Percentiles rank a stretch among this genome's conserved stretches.
Evolutionary conservation across 2,329 filamentous ascomycete species (phyloP).

Genomic region (Basipetospora chlamydospora): DNA sequence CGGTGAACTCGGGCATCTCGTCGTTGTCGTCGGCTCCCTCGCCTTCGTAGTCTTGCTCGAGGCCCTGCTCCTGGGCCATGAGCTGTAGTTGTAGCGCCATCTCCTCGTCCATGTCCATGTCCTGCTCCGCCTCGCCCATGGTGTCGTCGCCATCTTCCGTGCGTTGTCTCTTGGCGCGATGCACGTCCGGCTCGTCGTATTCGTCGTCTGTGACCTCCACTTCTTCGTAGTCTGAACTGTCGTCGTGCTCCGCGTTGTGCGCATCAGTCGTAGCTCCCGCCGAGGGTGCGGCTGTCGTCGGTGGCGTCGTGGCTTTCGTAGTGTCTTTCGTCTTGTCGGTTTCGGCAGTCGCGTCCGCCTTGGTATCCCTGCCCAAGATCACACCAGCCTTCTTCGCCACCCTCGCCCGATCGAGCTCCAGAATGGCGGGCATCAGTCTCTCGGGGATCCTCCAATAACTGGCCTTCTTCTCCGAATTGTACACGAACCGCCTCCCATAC

Average conservation of each 20-base stretch:
- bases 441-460: conserved; percentile 94
- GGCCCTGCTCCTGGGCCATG: conserved; percentile 74
- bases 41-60: conserved; percentile 66
- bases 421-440: conserved; percentile 65
- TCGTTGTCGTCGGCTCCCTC: conserved; percentile 62
- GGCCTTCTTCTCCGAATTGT: conserved; percentile 72
- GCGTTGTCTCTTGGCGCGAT: conserved; percentile 48
- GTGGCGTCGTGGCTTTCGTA: no score
- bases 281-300: no score
- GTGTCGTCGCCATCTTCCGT: conserved; percentile 40
- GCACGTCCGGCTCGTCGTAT: conserved; percentile 19
- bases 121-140: conserved; percentile 79
- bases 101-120: no score
- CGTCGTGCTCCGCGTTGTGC: conserved; percentile 17
- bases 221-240: conserved; percentile 64
- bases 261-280: conserved; percentile 4
- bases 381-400: conserved; percentile 41
- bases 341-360: no score
- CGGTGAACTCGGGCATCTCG: conserved; percentile 54
- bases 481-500: conserved; percentile 74
- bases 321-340: no score
- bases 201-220: conserved; percentile 44
- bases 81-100: conserved; percentile 83
- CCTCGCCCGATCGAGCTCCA: conserved; percentile 57
- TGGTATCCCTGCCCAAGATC: no score